Evolutionary conservation across 768 basidiomycete genomes (phyloP).

Genomic region (Cantharellus cinnabarinus): DNA sequence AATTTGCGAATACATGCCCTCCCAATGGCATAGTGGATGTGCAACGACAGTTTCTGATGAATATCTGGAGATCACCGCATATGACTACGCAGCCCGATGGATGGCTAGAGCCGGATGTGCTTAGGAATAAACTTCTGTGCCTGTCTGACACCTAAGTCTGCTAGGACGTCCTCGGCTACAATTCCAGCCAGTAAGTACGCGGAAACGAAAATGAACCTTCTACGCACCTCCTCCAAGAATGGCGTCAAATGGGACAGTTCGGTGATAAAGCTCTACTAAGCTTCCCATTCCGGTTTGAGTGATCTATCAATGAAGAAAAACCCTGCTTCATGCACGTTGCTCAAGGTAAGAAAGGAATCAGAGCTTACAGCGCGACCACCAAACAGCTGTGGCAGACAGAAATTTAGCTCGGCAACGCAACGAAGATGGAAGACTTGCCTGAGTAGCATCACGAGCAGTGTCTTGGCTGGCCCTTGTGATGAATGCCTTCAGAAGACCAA

Average conservation of each 20-base stretch:
- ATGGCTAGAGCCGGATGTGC: slow-evolving; percentile 22
- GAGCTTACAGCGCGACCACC: slow-evolving; percentile 5
- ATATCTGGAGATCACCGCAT: no score
- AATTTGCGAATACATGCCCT: no score
- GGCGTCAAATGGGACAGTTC: slow-evolving; percentile 66
- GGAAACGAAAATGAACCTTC: slow-evolving; percentile 10
- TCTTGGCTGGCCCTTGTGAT: slow-evolving; percentile 57
- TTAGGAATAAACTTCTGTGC: slow-evolving; percentile 55
- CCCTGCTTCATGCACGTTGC: slow-evolving; percentile 57
- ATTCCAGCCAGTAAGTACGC: not conserved
- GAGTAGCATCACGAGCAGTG: slow-evolving; percentile 49
- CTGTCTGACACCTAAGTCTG: slow-evolving; percentile 64
- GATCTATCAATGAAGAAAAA: slow-evolving; percentile 64
- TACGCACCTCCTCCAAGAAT: slow-evolving; percentile 43
- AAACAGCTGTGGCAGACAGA: slow-evolving; percentile 3
- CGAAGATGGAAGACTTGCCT: slow-evolving; percentile 1
- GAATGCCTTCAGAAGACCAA: slow-evolving; percentile 62
- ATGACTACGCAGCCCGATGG: no score
- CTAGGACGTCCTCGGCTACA: slow-evolving; percentile 26
- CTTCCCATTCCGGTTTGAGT: slow-evolving; percentile 67
- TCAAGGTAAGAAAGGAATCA: not conserved
- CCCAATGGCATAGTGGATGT: no score
- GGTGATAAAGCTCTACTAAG: slow-evolving; percentile 54
- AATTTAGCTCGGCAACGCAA: not conserved
- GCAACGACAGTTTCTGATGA: no score